Base-by-base conservation (phyloP, 2,329 filamentous ascomycete species). In the Zymoseptoria ardabiliae region DNA sequence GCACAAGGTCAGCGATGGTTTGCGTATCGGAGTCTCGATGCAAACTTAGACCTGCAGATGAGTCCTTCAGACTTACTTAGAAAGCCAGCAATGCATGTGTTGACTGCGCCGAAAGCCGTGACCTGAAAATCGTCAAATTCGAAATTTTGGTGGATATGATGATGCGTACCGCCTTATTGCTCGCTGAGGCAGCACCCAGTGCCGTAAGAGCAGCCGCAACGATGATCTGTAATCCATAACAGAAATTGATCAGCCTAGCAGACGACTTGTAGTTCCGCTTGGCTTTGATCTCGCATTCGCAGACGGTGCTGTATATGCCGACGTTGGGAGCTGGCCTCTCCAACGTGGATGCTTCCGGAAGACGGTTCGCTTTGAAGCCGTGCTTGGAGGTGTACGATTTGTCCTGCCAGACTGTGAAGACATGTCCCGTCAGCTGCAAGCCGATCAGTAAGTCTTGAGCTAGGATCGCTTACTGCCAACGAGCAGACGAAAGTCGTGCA, bases 181-280 rank as follows among this genome's bases (percentile, higher is more conserved):
- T 61, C 6, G 63, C 60, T 48, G 61, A 51, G 4, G 61, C 63
- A 21, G 63, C 61, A 50, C 62, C 61, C 41, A 65, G 50, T 1
- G 63, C 65, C 17, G 65, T 67, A 41, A 65, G 35, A 13, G 65
- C 63, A 3, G 65, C 65, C 13, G 63, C 63, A 10, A 65, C 63
- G 10, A 67, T 49, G 50, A 67, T 54, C 52, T 65, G 63, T 13
- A 67, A 54, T 9, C 64, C 64, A 21, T 62, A 54, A 50, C 60
- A 64, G n/a, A 22, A 20, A 23, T 64, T 63, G 22, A 66, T 66
- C 48, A 65, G 17, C 19, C 63, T 56, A 6, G 60, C 61, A 3
- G 54, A 57, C 4, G 55, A 59, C 54, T 62, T 65, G 54, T 61
- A 63, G 8, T 64, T 59, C 23, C 62, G 51, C 20, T 65, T 65